phyloP scores from a whole-genome alignment of 441 rosid genomes.

The Hypseocharis bilobata region DNA sequence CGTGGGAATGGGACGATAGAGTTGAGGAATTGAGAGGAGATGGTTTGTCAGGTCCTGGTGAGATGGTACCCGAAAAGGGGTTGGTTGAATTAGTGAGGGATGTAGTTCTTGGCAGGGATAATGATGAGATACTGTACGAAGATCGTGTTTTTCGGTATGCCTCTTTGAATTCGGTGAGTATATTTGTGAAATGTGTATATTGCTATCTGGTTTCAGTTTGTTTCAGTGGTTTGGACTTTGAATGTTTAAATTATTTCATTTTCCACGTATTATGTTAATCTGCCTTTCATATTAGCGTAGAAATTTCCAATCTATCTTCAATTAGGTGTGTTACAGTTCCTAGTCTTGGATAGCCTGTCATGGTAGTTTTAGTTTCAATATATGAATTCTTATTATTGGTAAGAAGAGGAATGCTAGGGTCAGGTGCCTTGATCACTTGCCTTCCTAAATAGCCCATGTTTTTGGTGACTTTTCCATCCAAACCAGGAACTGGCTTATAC shows the following conservation, averaged over 20 bases:
- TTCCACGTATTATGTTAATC: neutral
- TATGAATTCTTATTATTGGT: neutral
- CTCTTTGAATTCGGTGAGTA: conserved; percentile 66
- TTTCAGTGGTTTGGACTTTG: too few relatives aligned
- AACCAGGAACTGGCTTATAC: too few relatives aligned
- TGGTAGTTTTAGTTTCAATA: neutral
- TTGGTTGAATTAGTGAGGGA: conserved; percentile 59
- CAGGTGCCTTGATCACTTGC: too few relatives aligned
- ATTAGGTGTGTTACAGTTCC: too few relatives aligned
- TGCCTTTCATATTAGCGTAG: too few relatives aligned
- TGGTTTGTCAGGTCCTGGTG: conserved; percentile 29
- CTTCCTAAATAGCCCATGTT: too few relatives aligned
- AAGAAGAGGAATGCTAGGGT: too few relatives aligned
- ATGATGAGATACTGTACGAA: conserved; percentile 72
- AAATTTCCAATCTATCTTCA: too few relatives aligned
- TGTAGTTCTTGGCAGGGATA: conserved; percentile 63
- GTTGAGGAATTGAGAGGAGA: conserved; percentile 28
- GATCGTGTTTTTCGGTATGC: conserved; percentile 81
- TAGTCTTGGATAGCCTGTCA: too few relatives aligned
- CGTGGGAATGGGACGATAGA: conserved; percentile 41
- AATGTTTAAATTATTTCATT: neutral
- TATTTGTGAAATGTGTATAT: neutral
- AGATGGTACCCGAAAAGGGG: conserved; percentile 43
- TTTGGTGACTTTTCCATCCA: too few relatives aligned
- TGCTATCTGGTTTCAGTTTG: too few relatives aligned